These are phyloP conservation scores for Neurospora intermedia DNA, from an alignment of 495 filamentous ascomycete species.

Conservation along the genomic window DNA sequence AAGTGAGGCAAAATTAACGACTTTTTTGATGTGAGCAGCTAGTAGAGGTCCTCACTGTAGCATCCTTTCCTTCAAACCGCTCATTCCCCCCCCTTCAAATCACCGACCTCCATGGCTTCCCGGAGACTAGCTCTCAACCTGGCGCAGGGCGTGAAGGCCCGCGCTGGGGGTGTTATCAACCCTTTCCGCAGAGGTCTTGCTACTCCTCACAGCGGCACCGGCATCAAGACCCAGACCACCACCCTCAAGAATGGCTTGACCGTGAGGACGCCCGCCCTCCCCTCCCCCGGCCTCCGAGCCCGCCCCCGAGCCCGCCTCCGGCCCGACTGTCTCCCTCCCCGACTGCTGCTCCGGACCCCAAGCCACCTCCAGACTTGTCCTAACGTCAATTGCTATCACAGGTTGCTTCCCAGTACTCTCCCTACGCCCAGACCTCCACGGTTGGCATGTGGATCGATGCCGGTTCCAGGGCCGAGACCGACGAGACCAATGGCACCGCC, in stretches of 20 bases:
- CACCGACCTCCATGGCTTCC: slow-evolving; percentile 69
- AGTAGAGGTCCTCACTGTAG: slow-evolving; percentile 2
- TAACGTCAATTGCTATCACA: slow-evolving; percentile 38
- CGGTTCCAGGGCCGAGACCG: slow-evolving; percentile 94
- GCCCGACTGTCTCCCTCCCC: slow-evolving; percentile 19
- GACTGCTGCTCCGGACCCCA: not conserved
- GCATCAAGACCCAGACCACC: slow-evolving; percentile 79
- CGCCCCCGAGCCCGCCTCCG: not conserved
- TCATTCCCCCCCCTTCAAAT: slow-evolving; percentile 26
- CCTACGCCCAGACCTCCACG: slow-evolving; percentile 96
- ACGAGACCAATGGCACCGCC: slow-evolving; percentile 96
- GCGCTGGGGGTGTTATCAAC: slow-evolving; percentile 57
- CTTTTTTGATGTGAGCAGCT: slow-evolving; percentile 21
- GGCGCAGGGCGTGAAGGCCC: slow-evolving; percentile 73
- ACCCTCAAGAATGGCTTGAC: slow-evolving; percentile 96
- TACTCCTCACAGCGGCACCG: slow-evolving; percentile 52
- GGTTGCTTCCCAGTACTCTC: slow-evolving; percentile 97
- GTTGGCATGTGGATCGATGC: slow-evolving; percentile 99
- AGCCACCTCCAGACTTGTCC: slow-evolving; percentile 2
- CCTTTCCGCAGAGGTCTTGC: slow-evolving; percentile 75
- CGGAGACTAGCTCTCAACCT: slow-evolving; percentile 84
- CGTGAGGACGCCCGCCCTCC: slow-evolving; percentile 41
- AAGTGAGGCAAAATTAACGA: slow-evolving; percentile 28
- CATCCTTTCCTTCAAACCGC: slow-evolving; percentile 33
- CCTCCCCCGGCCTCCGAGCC: not conserved